Percentiles rank a stretch among this genome's conserved stretches.
Conservation (phyloP, 169 alveolate species). For the Cryptosporidium viatorum region DNA sequence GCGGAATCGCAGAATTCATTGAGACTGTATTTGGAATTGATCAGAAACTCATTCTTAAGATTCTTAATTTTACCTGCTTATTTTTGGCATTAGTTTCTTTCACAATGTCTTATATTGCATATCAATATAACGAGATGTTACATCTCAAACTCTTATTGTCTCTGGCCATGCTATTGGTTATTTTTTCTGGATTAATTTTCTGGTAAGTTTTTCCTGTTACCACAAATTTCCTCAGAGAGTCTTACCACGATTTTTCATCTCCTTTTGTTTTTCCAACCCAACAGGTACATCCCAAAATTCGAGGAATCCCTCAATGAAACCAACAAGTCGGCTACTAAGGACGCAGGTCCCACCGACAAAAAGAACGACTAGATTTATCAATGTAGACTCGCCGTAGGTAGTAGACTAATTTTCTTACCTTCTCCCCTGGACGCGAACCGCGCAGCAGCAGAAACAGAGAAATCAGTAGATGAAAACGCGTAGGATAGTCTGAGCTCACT, state of each 20-base stretch:
- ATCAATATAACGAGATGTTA: conserved; percentile 35
- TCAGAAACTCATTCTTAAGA: conserved; percentile 50
- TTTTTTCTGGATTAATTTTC: conserved; percentile 23
- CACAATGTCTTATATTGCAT: conserved; percentile 54
- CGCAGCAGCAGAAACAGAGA: background rate
- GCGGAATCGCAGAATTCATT: conserved; percentile 26
- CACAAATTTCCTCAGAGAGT: background rate
- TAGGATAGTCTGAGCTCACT: background rate
- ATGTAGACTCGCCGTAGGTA: background rate
- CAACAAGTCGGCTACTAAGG: background rate
- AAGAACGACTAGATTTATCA: background rate
- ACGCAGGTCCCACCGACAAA: background rate
- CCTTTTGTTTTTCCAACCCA: background rate
- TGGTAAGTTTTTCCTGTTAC: conserved; percentile 12
- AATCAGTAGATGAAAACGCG: background rate
- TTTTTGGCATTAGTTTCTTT: conserved; percentile 48
- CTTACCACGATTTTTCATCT: background rate
- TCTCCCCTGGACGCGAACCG: background rate
- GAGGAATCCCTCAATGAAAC: conserved; percentile 35
- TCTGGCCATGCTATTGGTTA: conserved; percentile 15
- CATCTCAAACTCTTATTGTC: conserved; percentile 35
- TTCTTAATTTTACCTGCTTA: conserved; percentile 37
- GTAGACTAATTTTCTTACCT: background rate
- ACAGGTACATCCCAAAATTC: conserved; percentile 62
- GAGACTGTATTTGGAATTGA: conserved; percentile 50